Evolutionary conservation across 345 rosid species (phyloP), one percentile per base, ranked within the genome.

Genomic region (Tarenaya hassleriana): DNA sequence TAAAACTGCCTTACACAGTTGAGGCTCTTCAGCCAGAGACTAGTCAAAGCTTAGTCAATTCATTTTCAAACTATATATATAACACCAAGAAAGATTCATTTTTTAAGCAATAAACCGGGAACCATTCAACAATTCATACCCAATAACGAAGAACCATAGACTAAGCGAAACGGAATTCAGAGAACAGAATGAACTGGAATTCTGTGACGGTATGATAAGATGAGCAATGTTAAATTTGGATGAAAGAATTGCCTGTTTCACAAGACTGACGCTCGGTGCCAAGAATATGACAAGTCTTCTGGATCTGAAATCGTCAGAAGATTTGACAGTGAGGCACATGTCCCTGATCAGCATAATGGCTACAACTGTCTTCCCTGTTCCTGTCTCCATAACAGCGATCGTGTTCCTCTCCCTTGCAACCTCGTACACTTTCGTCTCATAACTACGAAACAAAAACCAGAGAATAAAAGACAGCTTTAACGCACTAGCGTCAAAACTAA

Each of bases 201-300:
- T 12, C 18, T 17, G 12, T 43, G 8, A 17, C 2, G 29, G 5
- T 24, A 24, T 24, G 29, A 24, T 24, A 24, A 24, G 5, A 5
- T 24, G 29, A 24, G 16, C 15, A 1, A 8, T 44, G 0, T 7
- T 5, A 41, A 45, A 19, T 24, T 16, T 1, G 10, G 37, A 10
- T 19, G 21, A 43, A 44, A 32, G 20, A 10, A 64, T 56, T 69
- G 60, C 98, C 95, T 83, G 95, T 54, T 72, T 70, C 52, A 85
- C 95, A 53, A 83, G 83, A 73, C 72, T 77, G 34, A 82, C 95
- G 18, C 94, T 77, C 4, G 96, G 96, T 1, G 88, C 82, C 73
- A 92, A 72, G 82, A 77, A 88, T 66, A 85, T 31, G 16, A 81
- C 73, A 70, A 72, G 68, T 52, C 73, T 88, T 56, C 73, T 76